These are phyloP conservation scores for Ophiobolus disseminans DNA, from an alignment of 2,329 filamentous ascomycete species.

Conservation along the genomic window DNA sequence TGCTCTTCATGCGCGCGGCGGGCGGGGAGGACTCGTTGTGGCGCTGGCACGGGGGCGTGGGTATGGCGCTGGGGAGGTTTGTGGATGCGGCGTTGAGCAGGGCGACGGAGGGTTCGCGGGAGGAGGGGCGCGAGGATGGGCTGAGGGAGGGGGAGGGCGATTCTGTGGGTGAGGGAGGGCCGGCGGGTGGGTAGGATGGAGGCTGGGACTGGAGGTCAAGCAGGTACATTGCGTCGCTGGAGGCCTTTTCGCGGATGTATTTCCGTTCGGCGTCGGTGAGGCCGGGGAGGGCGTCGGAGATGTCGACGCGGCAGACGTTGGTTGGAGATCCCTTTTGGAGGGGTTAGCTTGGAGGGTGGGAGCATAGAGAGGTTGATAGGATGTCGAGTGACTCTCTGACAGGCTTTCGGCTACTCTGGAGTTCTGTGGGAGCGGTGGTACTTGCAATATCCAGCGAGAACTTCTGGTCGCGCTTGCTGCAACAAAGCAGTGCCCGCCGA, in stretches of 20 bases:
- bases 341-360: background rate
- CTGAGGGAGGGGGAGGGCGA: constrained; percentile 16
- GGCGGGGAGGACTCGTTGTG: constrained; percentile 28
- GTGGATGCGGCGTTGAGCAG: constrained; percentile 32
- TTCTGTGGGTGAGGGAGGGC: constrained; percentile 16
- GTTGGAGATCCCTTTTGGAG: constrained; percentile 36
- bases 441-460: constrained; percentile 32
- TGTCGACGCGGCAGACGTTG: constrained; percentile 37
- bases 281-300: constrained; percentile 35
- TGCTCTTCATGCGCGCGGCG: constrained; percentile 31
- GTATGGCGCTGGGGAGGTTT: constrained; percentile 28
- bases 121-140: constrained; percentile 14
- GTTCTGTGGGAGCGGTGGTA: background rate
- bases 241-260: constrained; percentile 41
- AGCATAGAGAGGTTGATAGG: background rate
- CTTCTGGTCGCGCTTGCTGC: constrained; percentile 26
- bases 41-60: constrained; percentile 26
- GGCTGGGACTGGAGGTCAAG: constrained; percentile 27
- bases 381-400: too few relatives aligned
- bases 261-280: constrained; percentile 38
- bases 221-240: constrained; percentile 35
- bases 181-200: constrained; percentile 19
- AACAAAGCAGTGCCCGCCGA: constrained; percentile 35
- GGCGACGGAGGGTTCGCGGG: constrained; percentile 25
- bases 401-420: too few relatives aligned